phyloP scores from a whole-genome alignment of 257 asterid species.

The Sherardia arvensis region DNA sequence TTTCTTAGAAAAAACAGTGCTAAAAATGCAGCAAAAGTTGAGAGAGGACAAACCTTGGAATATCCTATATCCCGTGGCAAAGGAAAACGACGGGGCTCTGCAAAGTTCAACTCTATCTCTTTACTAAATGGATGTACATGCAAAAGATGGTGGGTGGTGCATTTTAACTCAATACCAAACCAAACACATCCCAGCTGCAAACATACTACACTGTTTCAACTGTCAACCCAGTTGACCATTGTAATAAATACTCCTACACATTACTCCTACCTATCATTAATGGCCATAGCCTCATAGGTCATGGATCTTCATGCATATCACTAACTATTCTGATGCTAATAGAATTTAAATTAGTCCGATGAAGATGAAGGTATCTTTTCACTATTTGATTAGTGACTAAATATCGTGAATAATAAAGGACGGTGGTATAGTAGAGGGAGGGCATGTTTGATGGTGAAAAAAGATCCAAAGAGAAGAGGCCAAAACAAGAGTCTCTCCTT shows the following conservation, averaged over 20 bases:
- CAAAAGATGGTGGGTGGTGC: neutral
- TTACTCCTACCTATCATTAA: too few species aligned
- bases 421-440: too few species aligned
- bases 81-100: slow-evolving; percentile 25
- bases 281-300: too few species aligned
- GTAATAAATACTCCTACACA: neutral
- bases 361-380: too few species aligned
- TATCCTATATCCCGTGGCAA: neutral
- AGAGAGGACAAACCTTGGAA: neutral
- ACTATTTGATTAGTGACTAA: too few species aligned
- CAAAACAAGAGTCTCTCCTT: neutral
- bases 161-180: neutral
- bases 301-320: too few species aligned
- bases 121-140: slow-evolving; percentile 4
- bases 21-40: neutral
- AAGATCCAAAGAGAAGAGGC: neutral
- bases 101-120: slow-evolving; percentile 11
- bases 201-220: neutral
- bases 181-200: neutral
- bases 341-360: too few species aligned
- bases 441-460: neutral
- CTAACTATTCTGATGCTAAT: too few species aligned
- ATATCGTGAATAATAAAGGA: too few species aligned
- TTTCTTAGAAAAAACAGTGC: neutral
- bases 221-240: neutral